phyloP scores from a whole-genome alignment of 2,329 filamentous ascomycete species.

The Dothideomycetidae sp. region DNA sequence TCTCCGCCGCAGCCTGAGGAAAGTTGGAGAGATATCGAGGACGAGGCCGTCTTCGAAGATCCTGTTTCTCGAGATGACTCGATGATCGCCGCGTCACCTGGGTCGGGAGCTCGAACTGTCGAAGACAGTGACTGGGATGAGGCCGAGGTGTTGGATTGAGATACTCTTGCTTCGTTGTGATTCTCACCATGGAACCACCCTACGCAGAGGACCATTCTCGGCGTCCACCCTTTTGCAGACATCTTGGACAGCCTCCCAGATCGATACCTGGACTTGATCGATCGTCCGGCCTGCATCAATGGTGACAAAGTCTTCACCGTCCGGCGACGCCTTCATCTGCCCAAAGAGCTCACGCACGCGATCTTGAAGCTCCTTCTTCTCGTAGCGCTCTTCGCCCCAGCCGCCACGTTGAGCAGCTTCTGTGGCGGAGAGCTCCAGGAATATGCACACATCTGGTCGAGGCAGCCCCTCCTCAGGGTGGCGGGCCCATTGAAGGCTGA shows the following conservation, averaged over 20 bases:
- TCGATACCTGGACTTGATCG: conserved; percentile 35
- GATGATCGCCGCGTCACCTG: background rate
- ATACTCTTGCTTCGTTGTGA: background rate
- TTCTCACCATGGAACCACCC: conserved; percentile 9
- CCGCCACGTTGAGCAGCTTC: conserved; percentile 65
- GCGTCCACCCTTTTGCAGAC: conserved; percentile 10
- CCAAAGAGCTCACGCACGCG: conserved; percentile 63
- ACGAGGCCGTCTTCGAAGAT: background rate
- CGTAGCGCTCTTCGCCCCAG: conserved; percentile 80
- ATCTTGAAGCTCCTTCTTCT: conserved; percentile 68
- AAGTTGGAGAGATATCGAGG: conserved; percentile 1
- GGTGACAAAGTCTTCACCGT: conserved; percentile 37
- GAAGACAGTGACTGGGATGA: conserved; percentile 43
- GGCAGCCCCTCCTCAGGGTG: conserved; percentile 76
- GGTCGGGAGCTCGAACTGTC: conserved; percentile 25
- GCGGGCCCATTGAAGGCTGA: conserved; percentile 67
- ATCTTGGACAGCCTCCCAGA: conserved; percentile 16
- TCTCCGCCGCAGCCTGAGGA: conserved; percentile 2
- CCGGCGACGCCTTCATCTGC: conserved; percentile 33
- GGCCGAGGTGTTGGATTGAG: conserved; percentile 25
- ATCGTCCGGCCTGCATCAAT: conserved; percentile 41
- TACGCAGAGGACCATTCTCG: conserved; percentile 4
- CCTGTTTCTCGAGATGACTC: background rate
- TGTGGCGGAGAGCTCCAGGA: conserved; percentile 65
- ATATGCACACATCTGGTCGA: conserved; percentile 72